phyloP scores from a whole-genome alignment of 192 early-diverging fungal species.

The Podila epigama region DNA sequence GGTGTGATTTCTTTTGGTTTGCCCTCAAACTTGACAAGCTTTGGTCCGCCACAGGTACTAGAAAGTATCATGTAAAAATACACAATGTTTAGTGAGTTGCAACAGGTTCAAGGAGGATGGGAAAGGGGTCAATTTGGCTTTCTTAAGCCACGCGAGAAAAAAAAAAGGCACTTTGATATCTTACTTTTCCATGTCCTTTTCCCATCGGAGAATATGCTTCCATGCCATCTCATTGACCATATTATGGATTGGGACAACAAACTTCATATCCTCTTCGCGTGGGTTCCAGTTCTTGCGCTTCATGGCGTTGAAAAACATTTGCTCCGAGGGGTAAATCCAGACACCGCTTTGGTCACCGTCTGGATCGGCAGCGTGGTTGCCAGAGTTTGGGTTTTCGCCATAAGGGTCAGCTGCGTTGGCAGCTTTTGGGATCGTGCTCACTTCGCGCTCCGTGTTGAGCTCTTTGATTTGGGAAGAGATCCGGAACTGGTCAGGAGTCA shows the following conservation, averaged over 20 bases:
- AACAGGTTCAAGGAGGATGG: no score
- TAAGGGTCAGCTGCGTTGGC: constrained; percentile 53
- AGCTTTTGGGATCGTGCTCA: constrained; percentile 80
- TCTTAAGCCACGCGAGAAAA: neutral
- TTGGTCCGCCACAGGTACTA: constrained; percentile 71
- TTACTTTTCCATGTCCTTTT: constrained; percentile 63
- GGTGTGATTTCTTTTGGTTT: constrained; percentile 75
- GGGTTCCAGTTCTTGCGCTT: constrained; percentile 90
- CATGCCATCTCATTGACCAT: constrained; percentile 93
- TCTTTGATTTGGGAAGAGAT: constrained; percentile 46
- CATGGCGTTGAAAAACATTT: constrained; percentile 98
- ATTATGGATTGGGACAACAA: constrained; percentile 94
- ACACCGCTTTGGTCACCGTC: constrained; percentile 44
- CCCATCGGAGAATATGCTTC: constrained; percentile 88
- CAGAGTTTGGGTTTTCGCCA: constrained; percentile 49
- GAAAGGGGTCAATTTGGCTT: neutral
- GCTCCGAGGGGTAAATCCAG: constrained; percentile 94
- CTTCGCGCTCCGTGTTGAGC: constrained; percentile 71
- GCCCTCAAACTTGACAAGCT: constrained; percentile 77
- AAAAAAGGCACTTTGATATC: constrained; percentile 1
- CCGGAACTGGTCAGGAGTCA: constrained; percentile 56
- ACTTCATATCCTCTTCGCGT: constrained; percentile 81
- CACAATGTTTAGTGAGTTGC: neutral
- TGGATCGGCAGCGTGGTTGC: constrained; percentile 16
- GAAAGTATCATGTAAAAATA: neutral